Evolutionary conservation across 2,329 filamentous ascomycete species (phyloP).

Genomic region (Phyllosticta citrichinensis): DNA sequence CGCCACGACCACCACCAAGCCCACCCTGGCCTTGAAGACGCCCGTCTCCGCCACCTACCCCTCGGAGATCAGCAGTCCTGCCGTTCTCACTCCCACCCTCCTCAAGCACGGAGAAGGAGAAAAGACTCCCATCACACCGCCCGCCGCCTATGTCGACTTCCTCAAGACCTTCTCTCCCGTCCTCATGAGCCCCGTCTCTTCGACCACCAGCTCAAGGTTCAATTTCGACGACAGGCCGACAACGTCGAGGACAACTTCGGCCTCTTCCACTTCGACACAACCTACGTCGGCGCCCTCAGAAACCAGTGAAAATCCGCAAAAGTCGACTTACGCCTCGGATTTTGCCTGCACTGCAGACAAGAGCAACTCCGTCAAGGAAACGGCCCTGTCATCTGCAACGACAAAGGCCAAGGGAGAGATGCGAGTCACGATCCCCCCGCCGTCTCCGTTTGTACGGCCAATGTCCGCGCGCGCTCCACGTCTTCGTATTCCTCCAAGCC

Average conservation of each 20-base stretch:
- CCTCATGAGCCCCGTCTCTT: slow-evolving; percentile 57
- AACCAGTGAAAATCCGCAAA: neutral
- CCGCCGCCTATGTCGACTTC: slow-evolving; percentile 84
- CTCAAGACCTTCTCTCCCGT: slow-evolving; percentile 68
- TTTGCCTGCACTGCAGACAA: neutral
- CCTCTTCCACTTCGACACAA: slow-evolving; percentile 28
- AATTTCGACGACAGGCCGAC: slow-evolving; percentile 35
- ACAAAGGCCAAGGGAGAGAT: neutral
- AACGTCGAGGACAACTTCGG: slow-evolving; percentile 23
- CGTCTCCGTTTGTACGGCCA: slow-evolving; percentile 53
- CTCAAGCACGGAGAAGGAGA: slow-evolving; percentile 55
- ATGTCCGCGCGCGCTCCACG: slow-evolving; percentile 50
- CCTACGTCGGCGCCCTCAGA: slow-evolving; percentile 20
- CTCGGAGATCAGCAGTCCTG: slow-evolving; percentile 51
- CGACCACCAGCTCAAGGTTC: slow-evolving; percentile 44
- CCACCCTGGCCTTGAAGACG: slow-evolving; percentile 36
- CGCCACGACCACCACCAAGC: slow-evolving; percentile 30
- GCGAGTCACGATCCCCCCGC: slow-evolving; percentile 47
- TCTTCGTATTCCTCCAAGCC: slow-evolving; percentile 69
- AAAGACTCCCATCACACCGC: slow-evolving; percentile 84
- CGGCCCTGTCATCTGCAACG: slow-evolving; percentile 4
- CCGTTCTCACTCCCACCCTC: slow-evolving; percentile 49
- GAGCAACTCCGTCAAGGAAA: neutral
- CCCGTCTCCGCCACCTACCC: slow-evolving; percentile 52
- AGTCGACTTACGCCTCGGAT: neutral